These are phyloP conservation scores for Monosporascus ibericus DNA, from an alignment of 2,329 filamentous ascomycete genomes.

Conservation along the genomic window DNA sequence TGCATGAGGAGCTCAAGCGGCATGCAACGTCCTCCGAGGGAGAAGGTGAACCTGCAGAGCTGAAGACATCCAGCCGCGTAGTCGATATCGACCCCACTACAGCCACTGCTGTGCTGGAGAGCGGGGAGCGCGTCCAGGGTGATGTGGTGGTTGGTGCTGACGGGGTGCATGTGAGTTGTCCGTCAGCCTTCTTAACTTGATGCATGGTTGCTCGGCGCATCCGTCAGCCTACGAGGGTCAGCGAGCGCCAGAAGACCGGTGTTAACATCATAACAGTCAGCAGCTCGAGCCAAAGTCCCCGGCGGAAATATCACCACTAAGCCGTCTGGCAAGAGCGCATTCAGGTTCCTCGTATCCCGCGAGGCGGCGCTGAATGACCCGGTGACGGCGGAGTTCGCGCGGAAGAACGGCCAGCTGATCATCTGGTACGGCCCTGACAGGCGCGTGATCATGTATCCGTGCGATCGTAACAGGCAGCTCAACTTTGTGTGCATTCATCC, in stretches of 20 bases:
- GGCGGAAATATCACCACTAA: slow-evolving; percentile 32
- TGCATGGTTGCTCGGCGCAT: no score
- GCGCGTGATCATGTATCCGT: slow-evolving; percentile 42
- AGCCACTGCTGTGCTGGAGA: slow-evolving; percentile 6
- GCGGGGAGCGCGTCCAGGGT: slow-evolving; percentile 6
- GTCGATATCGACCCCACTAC: slow-evolving; percentile 8
- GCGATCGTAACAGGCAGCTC: slow-evolving; percentile 34
- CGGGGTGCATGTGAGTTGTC: slow-evolving; percentile 18
- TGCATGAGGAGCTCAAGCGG: slow-evolving; percentile 46
- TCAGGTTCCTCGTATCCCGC: slow-evolving; percentile 47
- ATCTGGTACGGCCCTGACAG: slow-evolving; percentile 37
- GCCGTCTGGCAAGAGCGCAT: slow-evolving; percentile 48
- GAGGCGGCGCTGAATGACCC: slow-evolving; percentile 26
- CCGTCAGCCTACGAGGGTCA: no score
- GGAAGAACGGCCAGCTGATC: slow-evolving; percentile 21
- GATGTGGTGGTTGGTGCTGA: slow-evolving; percentile 18
- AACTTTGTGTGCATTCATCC: slow-evolving; percentile 50
- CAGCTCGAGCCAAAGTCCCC: slow-evolving; percentile 33
- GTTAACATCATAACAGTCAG: slow-evolving; percentile 7
- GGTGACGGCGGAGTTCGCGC: slow-evolving; percentile 25
- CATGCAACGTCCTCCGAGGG: slow-evolving; percentile 32
- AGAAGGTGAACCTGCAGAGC: slow-evolving; percentile 25
- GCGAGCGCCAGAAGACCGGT: no score
- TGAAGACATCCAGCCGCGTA: slow-evolving; percentile 24
- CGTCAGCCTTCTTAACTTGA: not conserved